Evolutionary conservation across 306 rosid genomes (phyloP), one percentile per base, ranked within the genome.

Genomic region (Cucurbita maxima): DNA sequence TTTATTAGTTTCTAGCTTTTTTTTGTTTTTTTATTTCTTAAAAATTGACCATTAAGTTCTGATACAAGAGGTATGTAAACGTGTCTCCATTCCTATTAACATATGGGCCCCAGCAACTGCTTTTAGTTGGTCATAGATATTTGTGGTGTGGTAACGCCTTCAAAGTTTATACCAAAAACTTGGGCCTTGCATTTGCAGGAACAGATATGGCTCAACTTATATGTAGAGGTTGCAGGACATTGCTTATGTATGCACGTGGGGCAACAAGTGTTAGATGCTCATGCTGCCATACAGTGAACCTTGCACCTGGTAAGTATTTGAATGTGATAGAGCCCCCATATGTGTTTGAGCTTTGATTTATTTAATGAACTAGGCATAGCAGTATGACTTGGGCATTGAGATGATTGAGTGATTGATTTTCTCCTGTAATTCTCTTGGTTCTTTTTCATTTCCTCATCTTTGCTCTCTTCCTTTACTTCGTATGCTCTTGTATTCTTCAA

Each of bases 181-280:
- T 71, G 20, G 76, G 20, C 61, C 4, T 30, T 54, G 43, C 25
- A 20, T 75, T 66, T 85, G 86, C 85, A 95, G 99, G 92, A 80
- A 85, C 82, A 67, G 99, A 91, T 76, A 91, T 89, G 96, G 84
- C 99, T 81, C 97, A 88, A 77, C 90, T 95, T 78, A 86, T 87
- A 68, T 95, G 99, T 83, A 96, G 96, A 83, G 96, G 99, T 7
- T 95, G 99, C 85, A 87, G 97, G 83, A 91, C 96, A 18, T 83
- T 95, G 90, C 81, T 95, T 36, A 88, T 95, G 99, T 86, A 89
- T 80, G 80, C 97, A 41, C 87, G 91, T 4, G 90, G 96, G 71
- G 99, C 96, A 66, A 84, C 99, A 18, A 95, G 99, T 69, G 99
- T 95, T 76, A 88, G 96, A 83, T 95, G 99, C 85, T 89, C 97